Percentiles rank a stretch among this genome's conserved stretches.
Conservation (phyloP, 257 asterid species). For the Solanum phureja region DNA sequence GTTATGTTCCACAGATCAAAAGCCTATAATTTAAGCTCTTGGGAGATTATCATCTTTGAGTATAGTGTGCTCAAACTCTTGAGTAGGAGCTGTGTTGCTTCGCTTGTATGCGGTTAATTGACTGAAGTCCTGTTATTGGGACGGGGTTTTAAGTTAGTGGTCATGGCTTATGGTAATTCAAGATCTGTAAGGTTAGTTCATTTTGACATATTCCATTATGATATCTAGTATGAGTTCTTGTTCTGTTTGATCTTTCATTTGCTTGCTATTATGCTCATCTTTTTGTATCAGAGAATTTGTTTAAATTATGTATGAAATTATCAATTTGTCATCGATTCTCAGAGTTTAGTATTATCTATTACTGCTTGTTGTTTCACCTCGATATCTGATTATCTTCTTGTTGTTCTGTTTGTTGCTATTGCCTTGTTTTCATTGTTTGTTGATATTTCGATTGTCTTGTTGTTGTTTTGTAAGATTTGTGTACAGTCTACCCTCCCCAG, state of each 20-base stretch:
- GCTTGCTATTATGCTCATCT: neutral
- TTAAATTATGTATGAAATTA: neutral
- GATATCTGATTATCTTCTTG: neutral
- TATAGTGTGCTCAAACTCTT: neutral
- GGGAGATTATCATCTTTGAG: neutral
- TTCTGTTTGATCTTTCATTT: neutral
- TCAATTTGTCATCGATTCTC: neutral
- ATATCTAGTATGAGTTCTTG: neutral
- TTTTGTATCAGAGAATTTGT: neutral
- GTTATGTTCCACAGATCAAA: conserved; percentile 22
- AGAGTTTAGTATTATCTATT: neutral
- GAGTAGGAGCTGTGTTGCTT: neutral
- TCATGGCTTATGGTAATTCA: conserved; percentile 60
- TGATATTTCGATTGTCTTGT: neutral
- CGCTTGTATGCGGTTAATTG: neutral
- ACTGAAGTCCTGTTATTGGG: neutral
- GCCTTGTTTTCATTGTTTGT: neutral
- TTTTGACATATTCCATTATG: neutral
- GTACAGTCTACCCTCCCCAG: neutral
- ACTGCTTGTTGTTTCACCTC: neutral
- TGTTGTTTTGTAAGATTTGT: neutral
- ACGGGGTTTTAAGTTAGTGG: conserved; percentile 1
- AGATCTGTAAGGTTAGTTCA: conserved; percentile 67
- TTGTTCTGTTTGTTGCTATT: neutral
- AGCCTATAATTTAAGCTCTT: conserved; percentile 3